phyloP scores from a whole-genome alignment of 805 yeast species.

The Myxozyma neglecta region DNA sequence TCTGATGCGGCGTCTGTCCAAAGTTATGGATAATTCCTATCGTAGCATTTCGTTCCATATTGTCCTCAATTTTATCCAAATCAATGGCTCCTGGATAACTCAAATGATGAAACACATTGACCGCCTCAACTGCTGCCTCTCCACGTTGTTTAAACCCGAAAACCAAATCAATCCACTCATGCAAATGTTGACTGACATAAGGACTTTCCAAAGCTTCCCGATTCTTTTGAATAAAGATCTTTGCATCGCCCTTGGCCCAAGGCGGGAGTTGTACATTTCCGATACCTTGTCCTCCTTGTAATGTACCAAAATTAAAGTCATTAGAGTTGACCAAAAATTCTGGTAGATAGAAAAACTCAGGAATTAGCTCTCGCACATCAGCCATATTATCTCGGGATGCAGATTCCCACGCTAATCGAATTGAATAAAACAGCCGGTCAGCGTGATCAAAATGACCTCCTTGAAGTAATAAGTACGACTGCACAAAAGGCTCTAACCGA shows the following conservation, averaged over 20 bases:
- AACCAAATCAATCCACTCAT: conserved; percentile 81
- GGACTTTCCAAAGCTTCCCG: conserved; percentile 82
- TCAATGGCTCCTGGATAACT: conserved; percentile 85
- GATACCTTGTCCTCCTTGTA: conserved; percentile 58
- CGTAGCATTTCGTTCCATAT: conserved; percentile 68
- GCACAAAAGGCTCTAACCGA: conserved; percentile 76
- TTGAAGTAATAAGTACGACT: conserved; percentile 73
- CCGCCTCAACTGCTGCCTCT: conserved; percentile 58
- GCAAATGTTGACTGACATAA: conserved; percentile 71
- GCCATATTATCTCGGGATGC: conserved; percentile 78
- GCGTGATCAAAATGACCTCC: conserved; percentile 91
- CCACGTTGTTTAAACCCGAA: conserved; percentile 84
- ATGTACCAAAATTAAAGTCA: conserved; percentile 64
- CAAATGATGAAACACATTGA: conserved; percentile 79
- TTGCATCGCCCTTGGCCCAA: conserved; percentile 82
- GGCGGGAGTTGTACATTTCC: conserved; percentile 71
- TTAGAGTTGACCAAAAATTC: conserved; percentile 71
- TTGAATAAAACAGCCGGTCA: conserved; percentile 72
- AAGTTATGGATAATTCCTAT: conserved; percentile 87
- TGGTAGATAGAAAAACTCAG: conserved; percentile 81
- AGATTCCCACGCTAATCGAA: conserved; percentile 77
- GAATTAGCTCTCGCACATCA: conserved; percentile 83
- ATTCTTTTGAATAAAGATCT: conserved; percentile 68
- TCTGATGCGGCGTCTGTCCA: conserved; percentile 83
- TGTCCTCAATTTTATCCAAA: conserved; percentile 70